Base-by-base conservation (phyloP, 2,329 filamentous ascomycete genomes). In the Diaporthe velutina region DNA sequence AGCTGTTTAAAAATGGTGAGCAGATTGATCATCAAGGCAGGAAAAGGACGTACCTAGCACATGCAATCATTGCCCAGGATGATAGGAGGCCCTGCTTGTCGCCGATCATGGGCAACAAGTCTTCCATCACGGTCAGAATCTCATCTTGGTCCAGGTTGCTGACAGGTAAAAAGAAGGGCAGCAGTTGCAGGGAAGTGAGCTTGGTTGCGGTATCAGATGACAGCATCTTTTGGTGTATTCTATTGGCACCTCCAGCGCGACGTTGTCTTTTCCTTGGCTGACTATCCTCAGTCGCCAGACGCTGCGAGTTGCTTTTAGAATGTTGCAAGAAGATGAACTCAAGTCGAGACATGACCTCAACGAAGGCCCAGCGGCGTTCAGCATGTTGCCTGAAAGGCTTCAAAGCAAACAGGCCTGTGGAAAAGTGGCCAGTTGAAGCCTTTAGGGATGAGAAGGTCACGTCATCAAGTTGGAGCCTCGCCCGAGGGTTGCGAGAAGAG, bases 41-140 rank as follows among this genome's bases (percentile, higher is more conserved):
- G 22, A 64, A 72, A 19, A 4, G 52, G 33, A 83, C 88, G 80
- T 85, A 96, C 95, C 94, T 94, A 76, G 94, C 88, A 80, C 95
- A 91, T n/a, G 92, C 93, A 70, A 98, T 83, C 86, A 98, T 91
- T 25, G 95, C 93, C 97, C 97, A 99, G 0, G 92, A 94, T 10
- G 92, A 90, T 54, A 93, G 85, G 12, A 84, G 83, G 19, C 85
- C 84, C 77, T 93, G 92, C 79, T 98, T 96, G 79, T 97, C 93
- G 13, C 90, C 88, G 57, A 93, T 90, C 71, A 89, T 87, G 15
- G 85, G 82, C 22, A 88, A 84, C 22, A 97, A 84, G 57, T 89
- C 88, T 12, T 88, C 86, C 3, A 97, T 80, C 5, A 93, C 81
- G 0, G 88, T 86, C 7, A 84, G 82, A 35, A 93, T 83, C 15